Conservation (phyloP, 176 grass and related monocot species). For the Raddia distichophylla region DNA sequence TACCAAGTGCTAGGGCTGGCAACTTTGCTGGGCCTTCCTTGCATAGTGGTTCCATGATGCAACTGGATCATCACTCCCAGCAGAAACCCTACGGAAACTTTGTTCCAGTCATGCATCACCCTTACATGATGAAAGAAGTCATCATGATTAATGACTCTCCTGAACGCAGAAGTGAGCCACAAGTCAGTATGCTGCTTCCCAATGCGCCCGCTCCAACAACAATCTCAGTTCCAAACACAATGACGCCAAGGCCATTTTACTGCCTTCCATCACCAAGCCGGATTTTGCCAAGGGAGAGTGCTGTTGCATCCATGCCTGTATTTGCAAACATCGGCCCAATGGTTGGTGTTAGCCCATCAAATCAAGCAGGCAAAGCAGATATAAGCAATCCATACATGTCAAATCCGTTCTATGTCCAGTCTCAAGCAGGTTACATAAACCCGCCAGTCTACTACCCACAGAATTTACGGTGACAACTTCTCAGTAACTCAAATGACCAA, state of each 20-base stretch:
- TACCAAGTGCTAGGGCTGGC: constrained; percentile 43
- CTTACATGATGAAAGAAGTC: constrained; percentile 68
- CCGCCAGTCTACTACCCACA: constrained; percentile 62
- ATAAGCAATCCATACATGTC: constrained; percentile 50
- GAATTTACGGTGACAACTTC: constrained; percentile 51
- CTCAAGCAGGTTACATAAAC: constrained; percentile 56
- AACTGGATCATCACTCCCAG: constrained; percentile 41
- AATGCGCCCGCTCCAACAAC: constrained; percentile 35
- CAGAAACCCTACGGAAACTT: constrained; percentile 47
- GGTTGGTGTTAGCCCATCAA: constrained; percentile 51
- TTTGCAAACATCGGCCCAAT: constrained; percentile 46
- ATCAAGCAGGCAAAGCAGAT: constrained; percentile 49
- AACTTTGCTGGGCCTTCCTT: constrained; percentile 42
- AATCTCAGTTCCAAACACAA: constrained; percentile 41
- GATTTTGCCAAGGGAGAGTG: constrained; percentile 49
- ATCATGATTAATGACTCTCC: constrained; percentile 71
- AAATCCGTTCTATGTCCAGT: constrained; percentile 47
- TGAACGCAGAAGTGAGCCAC: constrained; percentile 49
- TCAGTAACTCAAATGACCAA: constrained; percentile 51
- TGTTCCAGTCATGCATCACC: constrained; percentile 41
- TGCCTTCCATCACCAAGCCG: constrained; percentile 62
- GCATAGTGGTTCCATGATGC: constrained; percentile 45
- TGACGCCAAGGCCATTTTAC: constrained; percentile 50
- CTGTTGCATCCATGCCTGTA: constrained; percentile 48
- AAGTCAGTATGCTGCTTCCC: constrained; percentile 42